Conservation (phyloP, 192 early-diverging fungal species). For the Lobosporangium transversale region DNA sequence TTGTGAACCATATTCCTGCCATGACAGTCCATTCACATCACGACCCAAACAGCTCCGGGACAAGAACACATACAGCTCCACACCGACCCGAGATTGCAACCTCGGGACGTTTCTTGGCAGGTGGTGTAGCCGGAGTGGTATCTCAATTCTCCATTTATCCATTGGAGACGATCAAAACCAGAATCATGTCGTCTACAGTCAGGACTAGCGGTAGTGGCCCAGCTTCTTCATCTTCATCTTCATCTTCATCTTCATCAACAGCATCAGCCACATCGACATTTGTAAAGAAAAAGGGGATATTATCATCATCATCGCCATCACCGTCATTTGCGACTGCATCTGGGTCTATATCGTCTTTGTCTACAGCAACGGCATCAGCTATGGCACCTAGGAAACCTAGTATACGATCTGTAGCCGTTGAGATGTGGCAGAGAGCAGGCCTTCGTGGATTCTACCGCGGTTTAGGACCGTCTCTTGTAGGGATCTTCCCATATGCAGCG, state of each 20-base stretch:
- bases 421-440: slow-evolving; percentile 72
- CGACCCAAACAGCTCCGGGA: not conserved
- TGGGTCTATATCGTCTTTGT: not conserved
- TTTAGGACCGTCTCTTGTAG: slow-evolving; percentile 67
- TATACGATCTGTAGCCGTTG: slow-evolving; percentile 60
- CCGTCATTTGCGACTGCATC: no score
- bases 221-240: not conserved
- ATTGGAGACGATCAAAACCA: slow-evolving; percentile 78
- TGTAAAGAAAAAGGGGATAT: no score
- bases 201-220: not conserved
- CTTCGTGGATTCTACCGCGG: slow-evolving; percentile 73
- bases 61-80: not conserved
- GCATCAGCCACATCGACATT: slow-evolving; percentile 3
- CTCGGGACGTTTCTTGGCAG: slow-evolving; percentile 71
- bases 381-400: slow-evolving; percentile 24
- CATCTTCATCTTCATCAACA: slow-evolving; percentile 11
- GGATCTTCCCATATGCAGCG: slow-evolving; percentile 83
- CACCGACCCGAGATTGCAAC: slow-evolving; percentile 57
- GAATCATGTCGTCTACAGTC: slow-evolving; percentile 73
- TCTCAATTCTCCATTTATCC: slow-evolving; percentile 82
- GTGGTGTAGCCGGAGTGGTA: slow-evolving; percentile 76
- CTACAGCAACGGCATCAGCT: not conserved
- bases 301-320: slow-evolving; percentile 1
- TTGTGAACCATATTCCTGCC: slow-evolving; percentile 35
- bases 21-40: slow-evolving; percentile 29